Evolutionary conservation across 768 basidiomycete genomes (phyloP).

Genomic region (Tephrocybe sp.): DNA sequence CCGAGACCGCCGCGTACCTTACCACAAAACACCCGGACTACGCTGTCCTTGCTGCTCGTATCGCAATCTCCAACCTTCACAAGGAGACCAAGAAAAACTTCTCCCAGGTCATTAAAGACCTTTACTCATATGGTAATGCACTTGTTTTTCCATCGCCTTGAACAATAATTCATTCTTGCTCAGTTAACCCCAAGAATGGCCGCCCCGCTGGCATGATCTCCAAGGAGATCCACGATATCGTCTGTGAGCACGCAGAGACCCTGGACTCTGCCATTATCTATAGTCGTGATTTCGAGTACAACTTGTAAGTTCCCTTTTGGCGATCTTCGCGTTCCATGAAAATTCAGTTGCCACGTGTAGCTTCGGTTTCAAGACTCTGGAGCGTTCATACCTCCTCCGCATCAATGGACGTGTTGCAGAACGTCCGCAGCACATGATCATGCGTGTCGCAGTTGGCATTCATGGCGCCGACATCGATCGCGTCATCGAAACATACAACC

Average conservation of each 20-base stretch:
- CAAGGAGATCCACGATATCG: conserved; percentile 77
- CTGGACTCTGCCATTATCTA: conserved; percentile 97
- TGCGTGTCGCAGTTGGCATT: conserved; percentile 98
- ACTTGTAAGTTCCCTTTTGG: conserved; percentile 62
- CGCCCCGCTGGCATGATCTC: conserved; percentile 89
- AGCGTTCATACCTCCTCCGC: conserved; percentile 94
- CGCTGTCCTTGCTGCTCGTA: conserved; percentile 96
- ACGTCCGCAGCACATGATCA: conserved; percentile 98
- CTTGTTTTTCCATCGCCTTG: neutral
- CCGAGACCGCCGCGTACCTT: conserved; percentile 95
- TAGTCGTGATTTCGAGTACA: conserved; percentile 97
- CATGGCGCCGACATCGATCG: conserved; percentile 89
- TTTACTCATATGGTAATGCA: conserved; percentile 80
- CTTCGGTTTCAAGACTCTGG: conserved; percentile 99
- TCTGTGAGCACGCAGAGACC: conserved; percentile 75
- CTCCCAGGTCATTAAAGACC: conserved; percentile 86
- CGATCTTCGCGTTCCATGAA: neutral
- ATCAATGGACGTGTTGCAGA: conserved; percentile 95
- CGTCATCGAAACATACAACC: conserved; percentile 88
- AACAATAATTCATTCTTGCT: neutral
- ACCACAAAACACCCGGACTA: conserved; percentile 98
- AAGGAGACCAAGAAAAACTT: conserved; percentile 99
- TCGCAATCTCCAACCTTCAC: conserved; percentile 98
- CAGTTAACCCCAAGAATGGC: conserved; percentile 96
- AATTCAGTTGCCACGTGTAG: conserved; percentile 32